Conservation (phyloP, 2,329 filamentous ascomycete species). For the Knufia fluminis region DNA sequence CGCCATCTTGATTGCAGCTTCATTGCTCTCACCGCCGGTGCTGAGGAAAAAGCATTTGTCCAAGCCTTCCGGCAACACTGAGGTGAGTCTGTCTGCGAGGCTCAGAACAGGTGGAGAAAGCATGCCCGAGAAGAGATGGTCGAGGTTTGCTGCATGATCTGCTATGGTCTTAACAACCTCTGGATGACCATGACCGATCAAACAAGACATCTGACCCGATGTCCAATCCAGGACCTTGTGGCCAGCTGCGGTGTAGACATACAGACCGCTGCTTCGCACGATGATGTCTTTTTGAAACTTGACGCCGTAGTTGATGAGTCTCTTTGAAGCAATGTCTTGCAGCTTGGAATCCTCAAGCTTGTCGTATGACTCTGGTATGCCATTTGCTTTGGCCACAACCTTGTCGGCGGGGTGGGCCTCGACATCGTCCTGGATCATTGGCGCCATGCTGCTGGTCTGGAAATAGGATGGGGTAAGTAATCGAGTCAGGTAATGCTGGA, state of each 20-base stretch:
- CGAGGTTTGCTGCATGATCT: conserved; percentile 42
- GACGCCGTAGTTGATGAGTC: conserved; percentile 20
- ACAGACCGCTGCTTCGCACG: conserved; percentile 37
- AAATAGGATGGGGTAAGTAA: not conserved
- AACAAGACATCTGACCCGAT: conserved; percentile 52
- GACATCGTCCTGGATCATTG: conserved; percentile 20
- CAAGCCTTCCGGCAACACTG: conserved; percentile 40
- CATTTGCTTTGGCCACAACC: conserved; percentile 20
- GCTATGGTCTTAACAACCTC: conserved; percentile 48
- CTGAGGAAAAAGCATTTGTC: conserved; percentile 50
- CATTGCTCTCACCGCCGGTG: conserved; percentile 49
- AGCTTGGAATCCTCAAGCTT: conserved; percentile 10
- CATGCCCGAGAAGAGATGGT: conserved; percentile 54
- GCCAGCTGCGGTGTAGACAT: conserved; percentile 37
- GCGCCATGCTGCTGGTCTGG: conserved; percentile 15
- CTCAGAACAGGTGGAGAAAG: conserved; percentile 48
- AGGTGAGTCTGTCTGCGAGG: conserved; percentile 44
- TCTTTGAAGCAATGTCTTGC: conserved; percentile 28
- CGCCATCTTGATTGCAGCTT: conserved; percentile 56
- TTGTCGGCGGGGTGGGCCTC: conserved; percentile 31
- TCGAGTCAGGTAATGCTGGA: not conserved
- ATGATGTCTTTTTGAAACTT: conserved; percentile 33
- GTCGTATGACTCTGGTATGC: conserved; percentile 30
- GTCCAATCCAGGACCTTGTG: conserved; percentile 49
- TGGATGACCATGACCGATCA: conserved; percentile 50